Conservation (phyloP, 139 green algal genomes). For the Astrephomene gubernaculifera region DNA sequence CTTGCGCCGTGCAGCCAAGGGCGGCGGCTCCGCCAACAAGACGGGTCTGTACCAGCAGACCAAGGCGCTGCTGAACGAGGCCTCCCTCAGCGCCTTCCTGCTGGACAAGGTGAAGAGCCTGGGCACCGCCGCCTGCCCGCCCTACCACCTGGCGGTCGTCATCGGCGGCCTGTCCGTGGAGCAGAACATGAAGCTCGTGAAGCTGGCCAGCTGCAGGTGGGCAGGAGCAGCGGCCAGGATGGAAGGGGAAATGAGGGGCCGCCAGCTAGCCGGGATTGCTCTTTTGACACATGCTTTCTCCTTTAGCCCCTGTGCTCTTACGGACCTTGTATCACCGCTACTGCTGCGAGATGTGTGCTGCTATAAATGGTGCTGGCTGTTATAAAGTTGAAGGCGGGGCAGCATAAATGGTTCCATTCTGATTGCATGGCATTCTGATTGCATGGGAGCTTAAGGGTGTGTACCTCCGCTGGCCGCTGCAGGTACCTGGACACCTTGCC, state of each 20-base stretch:
- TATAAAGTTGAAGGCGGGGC: too few relatives aligned
- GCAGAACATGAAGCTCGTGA: conserved; percentile 60
- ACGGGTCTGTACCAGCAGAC: conserved; percentile 58
- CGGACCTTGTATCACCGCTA: too few relatives aligned
- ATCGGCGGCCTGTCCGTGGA: conserved; percentile 56
- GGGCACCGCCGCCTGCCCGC: conserved; percentile 63
- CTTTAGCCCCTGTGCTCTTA: too few relatives aligned
- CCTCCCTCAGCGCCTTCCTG: conserved; percentile 45
- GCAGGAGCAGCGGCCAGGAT: background rate
- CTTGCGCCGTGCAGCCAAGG: conserved; percentile 34
- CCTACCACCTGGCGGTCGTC: conserved; percentile 63
- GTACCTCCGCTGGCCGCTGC: too few relatives aligned
- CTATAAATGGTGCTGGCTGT: too few relatives aligned
- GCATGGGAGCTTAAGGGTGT: too few relatives aligned
- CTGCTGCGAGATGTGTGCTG: too few relatives aligned
- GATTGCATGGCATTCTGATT: too few relatives aligned
- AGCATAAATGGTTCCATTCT: too few relatives aligned
- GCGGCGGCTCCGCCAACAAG: conserved; percentile 63
- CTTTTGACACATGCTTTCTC: too few relatives aligned
- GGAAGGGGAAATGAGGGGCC: too few relatives aligned
- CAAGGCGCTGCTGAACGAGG: conserved; percentile 60
- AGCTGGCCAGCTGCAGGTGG: conserved; percentile 54
- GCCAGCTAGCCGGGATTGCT: too few relatives aligned
- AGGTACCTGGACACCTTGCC: conserved; percentile 61
- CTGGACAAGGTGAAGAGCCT: conserved; percentile 60